Conservation (phyloP, 192 early-diverging fungal species). For the Radiomyces spectabilis region DNA sequence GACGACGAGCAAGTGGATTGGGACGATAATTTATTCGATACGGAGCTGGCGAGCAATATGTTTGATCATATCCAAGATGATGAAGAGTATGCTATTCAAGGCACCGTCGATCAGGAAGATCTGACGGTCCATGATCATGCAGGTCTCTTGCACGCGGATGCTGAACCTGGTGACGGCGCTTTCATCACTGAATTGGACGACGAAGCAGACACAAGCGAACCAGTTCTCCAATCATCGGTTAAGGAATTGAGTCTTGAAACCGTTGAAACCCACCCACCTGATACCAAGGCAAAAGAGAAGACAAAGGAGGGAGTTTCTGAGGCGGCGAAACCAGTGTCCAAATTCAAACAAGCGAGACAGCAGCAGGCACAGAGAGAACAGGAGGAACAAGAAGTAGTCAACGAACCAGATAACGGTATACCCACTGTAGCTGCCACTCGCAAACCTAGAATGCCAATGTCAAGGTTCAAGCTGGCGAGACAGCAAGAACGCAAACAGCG, state of each 20-base stretch:
- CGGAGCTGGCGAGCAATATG: constrained; percentile 19
- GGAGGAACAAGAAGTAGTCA: too few species aligned
- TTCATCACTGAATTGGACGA: background rate
- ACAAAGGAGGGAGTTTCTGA: too few species aligned
- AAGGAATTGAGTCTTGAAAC: background rate
- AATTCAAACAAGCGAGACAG: background rate
- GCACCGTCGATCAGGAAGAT: constrained; percentile 21
- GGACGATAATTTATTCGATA: constrained; percentile 40
- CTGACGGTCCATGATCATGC: constrained; percentile 14
- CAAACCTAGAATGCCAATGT: too few species aligned
- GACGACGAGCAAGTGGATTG: constrained; percentile 34
- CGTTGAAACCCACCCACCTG: background rate
- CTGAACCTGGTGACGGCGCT: background rate
- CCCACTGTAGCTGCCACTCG: too few species aligned
- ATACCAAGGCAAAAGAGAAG: too few species aligned
- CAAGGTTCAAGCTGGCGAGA: too few species aligned
- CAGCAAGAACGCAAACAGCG: too few species aligned
- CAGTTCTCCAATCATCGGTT: background rate
- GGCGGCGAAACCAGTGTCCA: background rate
- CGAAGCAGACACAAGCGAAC: background rate
- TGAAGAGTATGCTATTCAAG: constrained; percentile 32
- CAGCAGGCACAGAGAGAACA: background rate
- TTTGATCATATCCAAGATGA: constrained; percentile 32
- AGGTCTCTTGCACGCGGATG: too few species aligned
- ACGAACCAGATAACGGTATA: too few species aligned